phyloP scores from a whole-genome alignment of 768 basidiomycete species.

The Candolleomyces aberdarensis region DNA sequence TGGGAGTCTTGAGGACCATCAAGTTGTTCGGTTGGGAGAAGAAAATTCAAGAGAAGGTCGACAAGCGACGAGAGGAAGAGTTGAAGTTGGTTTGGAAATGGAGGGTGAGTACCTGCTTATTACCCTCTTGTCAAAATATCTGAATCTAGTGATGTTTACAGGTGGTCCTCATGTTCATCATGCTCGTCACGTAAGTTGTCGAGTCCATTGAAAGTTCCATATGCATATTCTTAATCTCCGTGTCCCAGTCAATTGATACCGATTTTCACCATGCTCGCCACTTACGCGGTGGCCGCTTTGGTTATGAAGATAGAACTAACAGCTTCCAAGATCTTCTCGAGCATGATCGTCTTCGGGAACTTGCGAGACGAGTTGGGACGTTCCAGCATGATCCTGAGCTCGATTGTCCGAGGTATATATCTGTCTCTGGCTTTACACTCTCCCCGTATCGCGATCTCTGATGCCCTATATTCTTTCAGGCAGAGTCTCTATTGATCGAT shows the following conservation, averaged over 20 bases:
- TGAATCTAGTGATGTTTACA: background rate
- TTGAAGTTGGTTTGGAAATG: constrained; percentile 53
- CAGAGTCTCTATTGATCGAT: constrained; percentile 61
- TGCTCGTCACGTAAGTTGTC: constrained; percentile 41
- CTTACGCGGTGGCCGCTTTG: constrained; percentile 56
- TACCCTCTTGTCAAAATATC: background rate
- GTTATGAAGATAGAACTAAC: constrained; percentile 20
- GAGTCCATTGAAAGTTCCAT: background rate
- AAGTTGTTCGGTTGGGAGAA: constrained; percentile 74
- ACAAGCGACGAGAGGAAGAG: constrained; percentile 62
- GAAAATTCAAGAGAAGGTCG: constrained; percentile 50
- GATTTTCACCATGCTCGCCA: constrained; percentile 59
- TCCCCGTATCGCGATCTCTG: too few species aligned
- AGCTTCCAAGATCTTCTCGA: constrained; percentile 39
- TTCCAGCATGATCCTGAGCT: constrained; percentile 18
- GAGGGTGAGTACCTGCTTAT: constrained; percentile 12
- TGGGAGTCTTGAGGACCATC: constrained; percentile 65
- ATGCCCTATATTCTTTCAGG: constrained; percentile 22
- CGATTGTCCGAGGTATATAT: constrained; percentile 5
- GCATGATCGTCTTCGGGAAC: constrained; percentile 58
- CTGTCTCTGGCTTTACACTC: too few species aligned
- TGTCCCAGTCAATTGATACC: constrained; percentile 49
- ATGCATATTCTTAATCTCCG: constrained; percentile 18
- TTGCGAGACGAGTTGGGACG: constrained; percentile 37
- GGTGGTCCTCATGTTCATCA: constrained; percentile 38